These are phyloP conservation scores for Hordeum pubiflorum DNA, from an alignment of 202 grass and related monocot species.

Conservation along the genomic window DNA sequence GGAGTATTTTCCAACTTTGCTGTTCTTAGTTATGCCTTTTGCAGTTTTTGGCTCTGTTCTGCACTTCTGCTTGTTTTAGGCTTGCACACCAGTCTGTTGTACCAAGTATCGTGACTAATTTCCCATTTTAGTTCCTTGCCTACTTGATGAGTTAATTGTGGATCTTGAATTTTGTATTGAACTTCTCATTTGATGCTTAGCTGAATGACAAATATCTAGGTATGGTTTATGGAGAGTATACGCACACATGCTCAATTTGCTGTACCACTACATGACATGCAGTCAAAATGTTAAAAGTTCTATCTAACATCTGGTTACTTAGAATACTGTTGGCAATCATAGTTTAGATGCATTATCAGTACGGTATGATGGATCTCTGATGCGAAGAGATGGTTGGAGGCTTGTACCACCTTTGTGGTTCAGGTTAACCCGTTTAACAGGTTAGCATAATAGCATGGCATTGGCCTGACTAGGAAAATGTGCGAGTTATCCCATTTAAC, in stretches of 20 bases:
- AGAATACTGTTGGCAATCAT: background rate
- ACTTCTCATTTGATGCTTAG: background rate
- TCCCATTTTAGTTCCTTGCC: background rate
- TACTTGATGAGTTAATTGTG: background rate
- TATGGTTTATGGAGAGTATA: constrained; percentile 13
- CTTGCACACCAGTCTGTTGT: background rate
- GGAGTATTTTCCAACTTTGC: background rate
- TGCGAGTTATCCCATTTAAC: background rate
- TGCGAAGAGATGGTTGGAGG: background rate
- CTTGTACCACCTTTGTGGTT: background rate
- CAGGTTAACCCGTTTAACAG: background rate
- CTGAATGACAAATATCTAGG: background rate
- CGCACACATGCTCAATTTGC: background rate
- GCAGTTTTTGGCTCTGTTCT: background rate
- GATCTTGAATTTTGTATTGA: background rate
- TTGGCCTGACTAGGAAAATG: background rate
- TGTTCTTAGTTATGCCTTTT: background rate
- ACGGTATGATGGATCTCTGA: background rate
- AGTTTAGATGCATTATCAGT: constrained; percentile 17
- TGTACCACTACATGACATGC: background rate
- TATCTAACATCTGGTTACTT: background rate
- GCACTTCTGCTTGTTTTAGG: background rate
- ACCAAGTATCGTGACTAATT: background rate
- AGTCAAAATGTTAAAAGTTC: background rate
- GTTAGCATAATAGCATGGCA: background rate